Percentiles rank a stretch among this genome's conserved stretches.
Evolutionary conservation across 2,329 filamentous ascomycete genomes (phyloP).

Genomic region (Arthroderma uncinatum): DNA sequence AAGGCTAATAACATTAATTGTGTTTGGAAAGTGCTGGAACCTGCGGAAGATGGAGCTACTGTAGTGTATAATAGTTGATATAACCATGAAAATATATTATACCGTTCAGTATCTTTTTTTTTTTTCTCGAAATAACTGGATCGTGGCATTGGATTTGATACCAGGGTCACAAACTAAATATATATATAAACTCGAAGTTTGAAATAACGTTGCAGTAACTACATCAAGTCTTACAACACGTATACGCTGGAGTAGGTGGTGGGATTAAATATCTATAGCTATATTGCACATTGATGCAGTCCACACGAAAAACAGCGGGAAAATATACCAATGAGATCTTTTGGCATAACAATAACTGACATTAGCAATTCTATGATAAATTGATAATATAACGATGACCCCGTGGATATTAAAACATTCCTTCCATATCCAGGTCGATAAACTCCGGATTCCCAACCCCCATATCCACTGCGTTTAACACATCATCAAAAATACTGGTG

Average conservation of each 20-base stretch:
- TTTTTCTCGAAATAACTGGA: too few species aligned
- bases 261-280: too few species aligned
- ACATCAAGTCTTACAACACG: background rate
- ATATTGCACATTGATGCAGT: too few species aligned
- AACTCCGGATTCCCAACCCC: conserved; percentile 35
- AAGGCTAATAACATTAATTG: conserved; percentile 56
- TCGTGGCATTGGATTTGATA: too few species aligned
- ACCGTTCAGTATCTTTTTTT: conserved; percentile 13
- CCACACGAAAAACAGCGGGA: too few species aligned
- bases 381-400: background rate
- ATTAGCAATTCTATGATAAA: background rate
- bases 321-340: too few species aligned
- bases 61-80: conserved; percentile 21
- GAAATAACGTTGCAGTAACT: too few species aligned
- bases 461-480: conserved; percentile 35
- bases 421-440: conserved; percentile 37
- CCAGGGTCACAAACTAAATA: too few species aligned
- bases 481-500: conserved; percentile 31
- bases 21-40: conserved; percentile 77
- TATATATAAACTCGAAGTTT: too few species aligned
- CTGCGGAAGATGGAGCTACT: conserved; percentile 54
- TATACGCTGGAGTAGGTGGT: background rate
- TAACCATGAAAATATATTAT: conserved; percentile 7
- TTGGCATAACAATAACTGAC: too few species aligned
- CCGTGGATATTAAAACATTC: conserved; percentile 26